Percentiles rank a stretch among this genome's conserved stretches.
Conservation (phyloP, 129 eudicot genomes). For the Silybum marianum region DNA sequence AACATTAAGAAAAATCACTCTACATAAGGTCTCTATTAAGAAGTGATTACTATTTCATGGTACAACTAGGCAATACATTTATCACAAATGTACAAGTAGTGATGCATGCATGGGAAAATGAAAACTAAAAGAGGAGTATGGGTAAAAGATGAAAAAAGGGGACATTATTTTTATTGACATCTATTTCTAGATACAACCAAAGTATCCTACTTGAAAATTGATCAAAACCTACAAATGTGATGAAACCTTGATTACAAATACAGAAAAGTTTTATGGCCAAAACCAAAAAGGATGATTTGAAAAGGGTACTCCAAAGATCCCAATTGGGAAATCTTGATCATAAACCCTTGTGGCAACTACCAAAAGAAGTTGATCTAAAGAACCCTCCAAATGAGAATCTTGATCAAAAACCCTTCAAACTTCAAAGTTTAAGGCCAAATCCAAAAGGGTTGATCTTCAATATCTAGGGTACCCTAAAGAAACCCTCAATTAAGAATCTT, state of each 20-base stretch:
- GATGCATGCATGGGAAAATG: conserved; percentile 1
- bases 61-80: neutral
- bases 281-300: conserved; percentile 27
- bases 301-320: conserved; percentile 28
- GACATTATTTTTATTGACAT: conserved; percentile 29
- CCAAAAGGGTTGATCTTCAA: conserved; percentile 70
- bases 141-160: conserved; percentile 13
- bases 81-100: conserved; percentile 1
- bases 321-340: conserved; percentile 27
- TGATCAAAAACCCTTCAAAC: conserved; percentile 15
- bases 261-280: conserved; percentile 17
- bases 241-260: conserved; percentile 24
- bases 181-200: conserved; percentile 32
- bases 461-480: conserved; percentile 44
- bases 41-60: neutral
- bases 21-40: neutral
- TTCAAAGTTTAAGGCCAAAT: conserved; percentile 52
- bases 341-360: conserved; percentile 18
- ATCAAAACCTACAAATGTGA: conserved; percentile 21
- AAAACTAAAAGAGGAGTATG: neutral
- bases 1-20: neutral
- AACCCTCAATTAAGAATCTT: conserved; percentile 38
- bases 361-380: conserved; percentile 16
- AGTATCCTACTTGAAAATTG: conserved; percentile 22
- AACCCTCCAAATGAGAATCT: conserved; percentile 6